phyloP scores from a whole-genome alignment of 805 yeast genomes.

The Zygotorulaspora danielsina region DNA sequence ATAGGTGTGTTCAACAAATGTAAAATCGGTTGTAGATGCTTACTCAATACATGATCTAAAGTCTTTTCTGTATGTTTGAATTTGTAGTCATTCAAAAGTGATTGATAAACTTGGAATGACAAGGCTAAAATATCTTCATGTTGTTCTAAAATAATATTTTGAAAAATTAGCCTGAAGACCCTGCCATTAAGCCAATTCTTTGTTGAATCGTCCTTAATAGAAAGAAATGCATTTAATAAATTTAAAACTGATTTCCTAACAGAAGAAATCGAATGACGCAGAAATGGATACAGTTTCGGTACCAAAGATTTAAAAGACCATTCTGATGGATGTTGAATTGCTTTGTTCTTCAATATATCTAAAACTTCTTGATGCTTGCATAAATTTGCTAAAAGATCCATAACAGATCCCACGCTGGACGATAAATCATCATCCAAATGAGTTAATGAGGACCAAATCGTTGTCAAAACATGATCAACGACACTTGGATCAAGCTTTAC shows the following conservation, averaged over 20 bases:
- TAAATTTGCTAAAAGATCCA: slow-evolving; percentile 85
- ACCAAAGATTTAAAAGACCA: slow-evolving; percentile 68
- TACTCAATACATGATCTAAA: slow-evolving; percentile 50
- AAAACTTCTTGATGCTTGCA: slow-evolving; percentile 79
- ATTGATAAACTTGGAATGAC: slow-evolving; percentile 58
- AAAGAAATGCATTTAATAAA: slow-evolving; percentile 71
- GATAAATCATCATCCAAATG: slow-evolving; percentile 87
- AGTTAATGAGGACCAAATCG: slow-evolving; percentile 87
- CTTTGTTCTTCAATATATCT: slow-evolving; percentile 61
- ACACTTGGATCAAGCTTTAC: slow-evolving; percentile 54
- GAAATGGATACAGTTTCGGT: slow-evolving; percentile 88
- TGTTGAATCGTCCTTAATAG: slow-evolving; percentile 46
- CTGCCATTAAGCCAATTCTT: slow-evolving; percentile 76
- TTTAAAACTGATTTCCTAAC: slow-evolving; percentile 85
- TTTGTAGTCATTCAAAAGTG: slow-evolving; percentile 47
- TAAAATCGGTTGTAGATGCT: slow-evolving; percentile 57
- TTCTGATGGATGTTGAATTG: slow-evolving; percentile 43
- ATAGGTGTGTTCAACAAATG: slow-evolving; percentile 85
- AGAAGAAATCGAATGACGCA: slow-evolving; percentile 88
- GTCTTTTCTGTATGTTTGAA: slow-evolving; percentile 35
- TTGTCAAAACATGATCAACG: slow-evolving; percentile 49
- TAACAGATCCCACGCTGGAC: slow-evolving; percentile 91
- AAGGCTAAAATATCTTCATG: slow-evolving; percentile 64
- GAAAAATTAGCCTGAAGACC: slow-evolving; percentile 71
- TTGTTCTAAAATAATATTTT: slow-evolving; percentile 85